A percentile compares a stretch with the other conserved stretches of the same genome.
Conservation (phyloP, 2,329 filamentous ascomycete species). For the Fusarium sp. region DNA sequence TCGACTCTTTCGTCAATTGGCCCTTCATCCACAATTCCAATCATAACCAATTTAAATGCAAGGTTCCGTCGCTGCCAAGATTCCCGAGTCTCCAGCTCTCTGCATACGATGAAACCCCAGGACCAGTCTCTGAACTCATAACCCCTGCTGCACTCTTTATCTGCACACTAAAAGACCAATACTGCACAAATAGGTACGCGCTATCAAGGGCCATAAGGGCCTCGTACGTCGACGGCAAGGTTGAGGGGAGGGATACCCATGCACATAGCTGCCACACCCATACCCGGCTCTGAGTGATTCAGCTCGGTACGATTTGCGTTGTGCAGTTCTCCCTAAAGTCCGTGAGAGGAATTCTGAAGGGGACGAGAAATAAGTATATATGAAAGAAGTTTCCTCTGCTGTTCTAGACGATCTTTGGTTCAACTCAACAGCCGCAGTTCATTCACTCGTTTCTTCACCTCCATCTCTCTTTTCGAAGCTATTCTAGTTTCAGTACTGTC, state of each 20-base stretch:
- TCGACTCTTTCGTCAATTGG: background rate
- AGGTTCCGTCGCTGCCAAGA: background rate
- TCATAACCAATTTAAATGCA: background rate
- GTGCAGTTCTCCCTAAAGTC: background rate
- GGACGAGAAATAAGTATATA: constrained; percentile 12
- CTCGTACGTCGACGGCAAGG: constrained; percentile 9
- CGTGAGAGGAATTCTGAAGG: background rate
- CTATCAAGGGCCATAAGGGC: background rate
- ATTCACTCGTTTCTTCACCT: constrained; percentile 12
- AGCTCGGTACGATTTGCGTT: background rate
- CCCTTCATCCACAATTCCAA: background rate
- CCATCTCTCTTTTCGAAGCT: constrained; percentile 16
- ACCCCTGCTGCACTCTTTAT: background rate
- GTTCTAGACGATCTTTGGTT: background rate
- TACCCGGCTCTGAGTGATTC: background rate
- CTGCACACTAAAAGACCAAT: background rate
- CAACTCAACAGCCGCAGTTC: constrained; percentile 9
- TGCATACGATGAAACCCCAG: constrained; percentile 10
- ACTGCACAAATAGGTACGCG: background rate
- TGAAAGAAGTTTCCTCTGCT: constrained; percentile 12
- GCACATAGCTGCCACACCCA: constrained; percentile 4
- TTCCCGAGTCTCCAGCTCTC: background rate
- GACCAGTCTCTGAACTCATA: constrained; percentile 1
- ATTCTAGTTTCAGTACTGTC: constrained; percentile 12
- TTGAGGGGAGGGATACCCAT: background rate